Evolutionary conservation across 2,329 filamentous ascomycete species (phyloP).

Genomic region (Colletotrichum nymphaeae): DNA sequence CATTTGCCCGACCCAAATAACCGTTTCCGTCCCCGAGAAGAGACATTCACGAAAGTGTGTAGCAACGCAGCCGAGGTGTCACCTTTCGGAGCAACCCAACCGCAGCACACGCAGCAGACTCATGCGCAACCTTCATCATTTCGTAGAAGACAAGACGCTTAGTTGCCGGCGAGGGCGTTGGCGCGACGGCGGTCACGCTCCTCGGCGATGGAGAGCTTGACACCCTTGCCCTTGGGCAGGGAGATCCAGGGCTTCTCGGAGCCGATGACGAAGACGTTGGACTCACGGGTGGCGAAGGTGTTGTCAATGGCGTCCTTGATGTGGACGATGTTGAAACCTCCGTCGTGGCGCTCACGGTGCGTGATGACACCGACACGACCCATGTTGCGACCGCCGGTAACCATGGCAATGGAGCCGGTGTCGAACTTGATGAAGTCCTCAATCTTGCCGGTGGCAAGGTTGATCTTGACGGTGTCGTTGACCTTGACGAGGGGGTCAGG

Average conservation of each 20-base stretch:
- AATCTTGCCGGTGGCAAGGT: constrained; percentile 97
- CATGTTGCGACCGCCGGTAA: constrained; percentile 99
- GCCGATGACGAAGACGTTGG: constrained; percentile 99
- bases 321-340: constrained; percentile 99
- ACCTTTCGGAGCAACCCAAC: background rate
- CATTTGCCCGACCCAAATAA: constrained; percentile 35
- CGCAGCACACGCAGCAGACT: constrained; percentile 21
- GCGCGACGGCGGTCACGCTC: constrained; percentile 98
- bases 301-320: constrained; percentile 99
- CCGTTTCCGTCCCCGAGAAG: constrained; percentile 22
- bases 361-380: constrained; percentile 99
- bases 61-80: background rate
- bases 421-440: constrained; percentile 98
- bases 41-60: constrained; percentile 34
- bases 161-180: constrained; percentile 60
- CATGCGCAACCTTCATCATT: constrained; percentile 22
- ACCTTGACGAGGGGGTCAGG: constrained; percentile 98
- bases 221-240: constrained; percentile 99
- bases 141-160: constrained; percentile 45
- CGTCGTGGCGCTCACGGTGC: constrained; percentile 99
- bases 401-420: constrained; percentile 97
- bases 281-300: constrained; percentile 98
- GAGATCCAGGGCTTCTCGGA: constrained; percentile 99
- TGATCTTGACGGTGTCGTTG: constrained; percentile 99
- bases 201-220: constrained; percentile 99